A percentile compares a stretch with the other conserved stretches of the same genome.
phyloP scores from a whole-genome alignment of 495 filamentous ascomycete species.

The Articulospora tetracladia region DNA sequence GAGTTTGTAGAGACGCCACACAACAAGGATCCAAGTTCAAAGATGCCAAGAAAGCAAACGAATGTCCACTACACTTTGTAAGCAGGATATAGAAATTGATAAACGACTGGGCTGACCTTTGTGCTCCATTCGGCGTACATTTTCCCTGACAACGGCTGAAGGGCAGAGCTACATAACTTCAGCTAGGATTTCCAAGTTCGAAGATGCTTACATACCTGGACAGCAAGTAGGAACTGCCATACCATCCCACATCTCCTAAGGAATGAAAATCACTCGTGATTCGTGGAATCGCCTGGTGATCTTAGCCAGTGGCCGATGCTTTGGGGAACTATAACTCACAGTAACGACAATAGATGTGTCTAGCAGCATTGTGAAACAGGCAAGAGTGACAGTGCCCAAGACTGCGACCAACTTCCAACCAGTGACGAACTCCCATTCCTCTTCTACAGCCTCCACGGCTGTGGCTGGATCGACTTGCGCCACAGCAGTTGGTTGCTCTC shows the following conservation, averaged over 20 bases:
- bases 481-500: not conserved
- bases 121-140: not conserved
- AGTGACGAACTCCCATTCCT: conserved; percentile 22
- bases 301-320: not conserved
- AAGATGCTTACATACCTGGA: not conserved
- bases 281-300: not conserved
- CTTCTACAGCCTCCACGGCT: not conserved
- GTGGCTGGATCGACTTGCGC: not conserved
- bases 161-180: not conserved
- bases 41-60: conserved; percentile 40
- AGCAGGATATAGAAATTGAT: not conserved
- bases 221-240: conserved; percentile 1
- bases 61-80: conserved; percentile 34
- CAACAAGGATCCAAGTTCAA: conserved; percentile 49
- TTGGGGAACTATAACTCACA: conserved; percentile 23
- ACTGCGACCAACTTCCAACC: conserved; percentile 29
- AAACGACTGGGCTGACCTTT: not conserved
- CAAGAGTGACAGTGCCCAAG: conserved; percentile 30
- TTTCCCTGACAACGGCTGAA: conserved; percentile 2
- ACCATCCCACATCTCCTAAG: conserved; percentile 5
- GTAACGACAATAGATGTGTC: conserved; percentile 48
- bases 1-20: conserved; percentile 49
- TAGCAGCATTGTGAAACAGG: conserved; percentile 44
- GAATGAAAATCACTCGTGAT: conserved; percentile 7
- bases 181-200: not conserved